Base-by-base conservation (phyloP, 2,329 filamentous ascomycete species). In the Botrytis elliptica region DNA sequence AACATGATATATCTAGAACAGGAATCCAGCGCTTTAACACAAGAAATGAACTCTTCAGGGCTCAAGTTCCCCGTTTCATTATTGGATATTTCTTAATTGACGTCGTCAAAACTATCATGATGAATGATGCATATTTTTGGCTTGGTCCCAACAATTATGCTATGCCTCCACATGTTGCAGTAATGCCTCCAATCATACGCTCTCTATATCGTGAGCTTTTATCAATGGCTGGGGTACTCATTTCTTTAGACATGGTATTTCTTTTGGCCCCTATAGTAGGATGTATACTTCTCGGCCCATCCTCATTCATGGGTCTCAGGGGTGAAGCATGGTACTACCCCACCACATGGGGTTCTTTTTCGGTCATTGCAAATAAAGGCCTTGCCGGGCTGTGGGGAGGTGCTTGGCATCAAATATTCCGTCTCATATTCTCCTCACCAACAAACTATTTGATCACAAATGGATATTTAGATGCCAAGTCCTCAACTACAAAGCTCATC, bases 351-450 rank as follows among this genome's bases (percentile, higher is more conserved):
- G 89, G 89, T 0, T 84, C 84, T 33, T 83, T 87, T 72, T 82
- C 85, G 40, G 85, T 95, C 2, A 82, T 91, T 18, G 65, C 64
- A 7, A 88, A 94, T 75, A 85, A 89, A 74, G 95, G 95, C 0
- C 85, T 98, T 2, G 86, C 88, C 0, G 95, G 94, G 0, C 92
- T 91, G 83, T 98, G 95, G 95, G 91, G 92, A 63, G 86, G 85
- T 36, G 95, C 90, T 87, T 98, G 95, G 95, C 95, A 98, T 82
- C 95, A 98, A 82, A 91, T 91, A 4, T 97, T 97, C 83, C 91
- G 94, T 0, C 87, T 90, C 72, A 89, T 88, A 3, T 94, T 95
- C 79, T 83, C 88, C 57, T 87, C 89, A 6, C 91, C 91, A 0
- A 84, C 86, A 0, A 82, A 81, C 2, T 88, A 84, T 78, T 78